A percentile compares a stretch with the other conserved stretches of the same genome.
Evolutionary conservation across 805 yeast genomes (phyloP).

Genomic region (Lipomyces sp.): DNA sequence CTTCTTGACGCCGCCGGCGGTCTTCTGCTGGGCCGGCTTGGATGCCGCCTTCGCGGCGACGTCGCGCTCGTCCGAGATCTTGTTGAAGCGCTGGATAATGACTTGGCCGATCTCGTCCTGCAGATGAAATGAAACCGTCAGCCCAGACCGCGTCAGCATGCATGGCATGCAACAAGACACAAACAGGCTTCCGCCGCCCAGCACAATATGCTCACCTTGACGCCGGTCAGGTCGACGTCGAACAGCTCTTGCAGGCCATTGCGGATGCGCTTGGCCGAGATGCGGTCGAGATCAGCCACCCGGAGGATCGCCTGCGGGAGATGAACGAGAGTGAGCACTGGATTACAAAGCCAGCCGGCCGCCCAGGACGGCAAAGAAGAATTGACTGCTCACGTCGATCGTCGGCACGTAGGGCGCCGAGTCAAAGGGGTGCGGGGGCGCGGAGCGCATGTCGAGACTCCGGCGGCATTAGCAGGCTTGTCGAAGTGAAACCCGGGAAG

Average conservation of each 20-base stretch:
- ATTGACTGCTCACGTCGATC: slow-evolving; percentile 8
- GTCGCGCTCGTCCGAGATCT: slow-evolving; percentile 44
- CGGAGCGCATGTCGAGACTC: slow-evolving; percentile 7
- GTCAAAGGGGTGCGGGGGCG: slow-evolving; percentile 14
- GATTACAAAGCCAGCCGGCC: background rate
- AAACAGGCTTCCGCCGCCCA: too few relatives aligned
- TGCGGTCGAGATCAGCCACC: slow-evolving; percentile 64
- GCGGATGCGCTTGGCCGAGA: slow-evolving; percentile 69
- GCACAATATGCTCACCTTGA: too few relatives aligned
- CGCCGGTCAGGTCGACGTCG: slow-evolving; percentile 49
- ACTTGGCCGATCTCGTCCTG: slow-evolving; percentile 58
- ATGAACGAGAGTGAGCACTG: background rate
- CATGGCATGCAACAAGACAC: background rate
- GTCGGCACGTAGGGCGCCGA: slow-evolving; percentile 11
- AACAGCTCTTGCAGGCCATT: slow-evolving; percentile 70
- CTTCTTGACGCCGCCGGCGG: too few relatives aligned
- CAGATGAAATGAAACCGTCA: slow-evolving; percentile 1
- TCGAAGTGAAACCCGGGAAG: too few relatives aligned
- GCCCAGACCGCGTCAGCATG: background rate
- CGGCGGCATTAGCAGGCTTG: too few relatives aligned
- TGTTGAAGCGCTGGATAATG: slow-evolving; percentile 57
- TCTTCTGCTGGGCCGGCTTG: too few relatives aligned
- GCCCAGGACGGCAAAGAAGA: background rate
- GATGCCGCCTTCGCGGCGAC: too few relatives aligned
- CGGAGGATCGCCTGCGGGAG: slow-evolving; percentile 60